A percentile compares a stretch with the other conserved stretches of the same genome.
phyloP scores from a whole-genome alignment of 495 filamentous ascomycete genomes.

The Aspergillus indologenus region DNA sequence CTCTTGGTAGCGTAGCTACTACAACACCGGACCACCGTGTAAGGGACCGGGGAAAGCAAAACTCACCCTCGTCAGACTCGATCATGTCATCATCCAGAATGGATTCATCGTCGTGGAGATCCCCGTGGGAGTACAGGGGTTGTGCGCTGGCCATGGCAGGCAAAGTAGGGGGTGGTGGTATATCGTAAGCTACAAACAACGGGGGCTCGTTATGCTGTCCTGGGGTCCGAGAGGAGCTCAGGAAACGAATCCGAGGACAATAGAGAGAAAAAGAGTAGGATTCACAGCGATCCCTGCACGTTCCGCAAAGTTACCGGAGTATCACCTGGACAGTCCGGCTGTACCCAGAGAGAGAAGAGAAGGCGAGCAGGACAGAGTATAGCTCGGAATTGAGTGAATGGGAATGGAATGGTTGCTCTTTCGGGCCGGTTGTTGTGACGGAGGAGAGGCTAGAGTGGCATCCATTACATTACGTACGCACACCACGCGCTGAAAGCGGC shows the following conservation, averaged over 20 bases:
- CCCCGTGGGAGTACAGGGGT: conserved; percentile 34
- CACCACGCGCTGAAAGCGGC: conserved; percentile 25
- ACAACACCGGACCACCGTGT: background rate
- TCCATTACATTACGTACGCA: conserved; percentile 39
- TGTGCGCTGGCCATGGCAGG: conserved; percentile 46
- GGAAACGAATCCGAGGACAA: conserved; percentile 7
- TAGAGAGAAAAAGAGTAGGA: no score
- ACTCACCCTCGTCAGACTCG: conserved; percentile 89
- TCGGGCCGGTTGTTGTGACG: background rate
- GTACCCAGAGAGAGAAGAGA: background rate
- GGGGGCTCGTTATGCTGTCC: background rate
- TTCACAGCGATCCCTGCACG: conserved; percentile 13
- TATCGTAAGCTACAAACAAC: no score
- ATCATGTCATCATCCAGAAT: conserved; percentile 85
- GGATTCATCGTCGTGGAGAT: conserved; percentile 54
- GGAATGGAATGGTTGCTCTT: background rate
- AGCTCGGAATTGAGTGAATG: conserved; percentile 2
- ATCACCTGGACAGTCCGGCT: conserved; percentile 4
- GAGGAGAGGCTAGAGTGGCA: conserved; percentile 51
- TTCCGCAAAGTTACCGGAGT: conserved; percentile 4
- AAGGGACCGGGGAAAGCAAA: background rate
- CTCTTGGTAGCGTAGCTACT: background rate
- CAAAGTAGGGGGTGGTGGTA: conserved; percentile 4
- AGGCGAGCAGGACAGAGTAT: background rate
- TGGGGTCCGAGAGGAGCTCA: conserved; percentile 7